phyloP scores from a whole-genome alignment of 2,329 filamentous ascomycete genomes.

The Aspergillus sp. region DNA sequence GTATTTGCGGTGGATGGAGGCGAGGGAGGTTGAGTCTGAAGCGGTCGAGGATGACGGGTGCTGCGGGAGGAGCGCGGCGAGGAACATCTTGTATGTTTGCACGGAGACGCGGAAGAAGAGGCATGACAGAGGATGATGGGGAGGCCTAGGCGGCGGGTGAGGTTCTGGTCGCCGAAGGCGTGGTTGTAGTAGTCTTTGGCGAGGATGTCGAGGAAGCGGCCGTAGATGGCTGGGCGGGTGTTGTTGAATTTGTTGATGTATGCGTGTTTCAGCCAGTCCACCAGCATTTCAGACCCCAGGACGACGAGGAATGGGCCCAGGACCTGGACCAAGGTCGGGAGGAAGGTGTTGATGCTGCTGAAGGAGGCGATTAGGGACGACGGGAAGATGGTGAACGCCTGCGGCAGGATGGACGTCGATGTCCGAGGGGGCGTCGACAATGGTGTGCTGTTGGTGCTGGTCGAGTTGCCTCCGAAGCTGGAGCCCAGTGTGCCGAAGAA shows the following conservation, averaged over 20 bases:
- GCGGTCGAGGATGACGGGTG: slow-evolving; percentile 46
- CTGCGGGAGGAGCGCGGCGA: slow-evolving; percentile 73
- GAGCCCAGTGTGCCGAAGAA: slow-evolving; percentile 31
- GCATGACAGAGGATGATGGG: slow-evolving; percentile 84
- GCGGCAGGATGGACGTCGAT: slow-evolving; percentile 66
- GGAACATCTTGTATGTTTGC: slow-evolving; percentile 97
- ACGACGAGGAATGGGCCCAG: slow-evolving; percentile 89
- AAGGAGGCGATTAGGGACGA: slow-evolving; percentile 47
- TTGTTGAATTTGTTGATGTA: slow-evolving; percentile 99
- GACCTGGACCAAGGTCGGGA: slow-evolving; percentile 58
- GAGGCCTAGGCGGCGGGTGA: slow-evolving; percentile 80
- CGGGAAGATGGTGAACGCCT: slow-evolving; percentile 68
- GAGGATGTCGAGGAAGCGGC: slow-evolving; percentile 80
- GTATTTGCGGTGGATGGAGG: slow-evolving; percentile 38
- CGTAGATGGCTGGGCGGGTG: slow-evolving; percentile 81
- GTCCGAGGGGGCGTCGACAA: slow-evolving; percentile 48
- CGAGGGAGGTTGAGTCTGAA: slow-evolving; percentile 28
- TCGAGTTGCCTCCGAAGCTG: slow-evolving; percentile 21
- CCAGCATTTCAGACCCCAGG: slow-evolving; percentile 89
- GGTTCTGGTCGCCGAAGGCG: slow-evolving; percentile 80
- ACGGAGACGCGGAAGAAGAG: slow-evolving; percentile 89
- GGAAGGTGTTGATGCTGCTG: slow-evolving; percentile 34
- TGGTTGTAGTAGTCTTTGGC: slow-evolving; percentile 98
- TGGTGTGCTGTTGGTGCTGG: slow-evolving; percentile 39
- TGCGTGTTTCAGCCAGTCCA: slow-evolving; percentile 93